Percentiles rank a stretch among this genome's conserved stretches.
These are phyloP conservation scores for Rhazya stricta DNA, from an alignment of 257 asterid genomes.

Conservation along the genomic window DNA sequence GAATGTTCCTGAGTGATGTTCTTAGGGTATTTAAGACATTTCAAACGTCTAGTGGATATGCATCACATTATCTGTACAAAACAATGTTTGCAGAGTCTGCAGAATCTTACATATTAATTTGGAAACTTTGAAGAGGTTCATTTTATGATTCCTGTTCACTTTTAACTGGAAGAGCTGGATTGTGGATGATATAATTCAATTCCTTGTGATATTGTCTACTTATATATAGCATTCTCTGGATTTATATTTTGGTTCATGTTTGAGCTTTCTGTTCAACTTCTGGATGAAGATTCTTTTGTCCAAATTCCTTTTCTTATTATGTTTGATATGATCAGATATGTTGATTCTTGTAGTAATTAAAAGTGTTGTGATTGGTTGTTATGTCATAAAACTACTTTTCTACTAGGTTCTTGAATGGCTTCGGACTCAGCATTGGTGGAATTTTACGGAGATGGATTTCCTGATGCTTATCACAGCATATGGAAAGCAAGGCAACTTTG, in stretches of 20 bases:
- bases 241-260: not conserved
- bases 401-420: slow-evolving; percentile 94
- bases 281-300: not conserved
- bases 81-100: not conserved
- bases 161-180: not conserved
- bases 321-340: not conserved
- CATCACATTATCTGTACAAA: not conserved
- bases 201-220: not conserved
- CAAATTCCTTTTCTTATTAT: not conserved
- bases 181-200: not conserved
- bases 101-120: not conserved
- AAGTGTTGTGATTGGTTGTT: slow-evolving; percentile 1
- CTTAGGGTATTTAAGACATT: not conserved
- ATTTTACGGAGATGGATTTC: slow-evolving; percentile 88
- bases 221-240: not conserved
- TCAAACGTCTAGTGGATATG: not conserved
- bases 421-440: slow-evolving; percentile 93
- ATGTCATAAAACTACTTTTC: slow-evolving; percentile 6
- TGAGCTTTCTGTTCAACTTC: not conserved
- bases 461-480: slow-evolving; percentile 92
- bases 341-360: slow-evolving; percentile 1
- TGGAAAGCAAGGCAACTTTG: slow-evolving; percentile 83
- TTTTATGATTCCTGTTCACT: no score
- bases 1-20: not conserved
- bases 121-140: not conserved